Base-by-base conservation (phyloP, 2,329 filamentous ascomycete genomes). In the Allantophomopsis cytisporea region DNA sequence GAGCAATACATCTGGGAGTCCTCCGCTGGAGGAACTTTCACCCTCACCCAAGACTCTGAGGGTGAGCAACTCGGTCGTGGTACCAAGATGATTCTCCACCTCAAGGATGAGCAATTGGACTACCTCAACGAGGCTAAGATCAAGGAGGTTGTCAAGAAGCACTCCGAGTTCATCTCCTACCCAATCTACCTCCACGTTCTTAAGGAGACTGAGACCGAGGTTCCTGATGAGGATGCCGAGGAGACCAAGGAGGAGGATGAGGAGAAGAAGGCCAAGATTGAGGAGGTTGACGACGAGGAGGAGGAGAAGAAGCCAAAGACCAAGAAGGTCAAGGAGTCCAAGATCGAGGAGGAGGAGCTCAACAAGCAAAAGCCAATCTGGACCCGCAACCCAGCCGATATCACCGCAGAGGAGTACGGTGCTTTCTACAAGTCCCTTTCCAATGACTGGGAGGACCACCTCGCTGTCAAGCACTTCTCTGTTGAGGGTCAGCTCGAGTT, bases 101-200 rank as follows among this genome's bases (percentile, higher is more conserved):
- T 98, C 60, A 98, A 98, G 84, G 91, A 98, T 56, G 91, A 98
- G 79, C 91, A 98, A 76, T 74, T 73, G 50, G 91, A 96, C 66
- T 98, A 94, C 80, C 75, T 96, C 53, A 93, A 96, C 68, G 91
- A 98, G 83, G 76, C 76, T 75, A 91, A 89, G 77, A 83, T 98
- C 76, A 98, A 98, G 84, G 91, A 98, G 76, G 89, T 98, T 52
- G 88, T 98, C 76, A 96, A 96, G 87, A 98, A 98, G 85, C 91
- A 98, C 83, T 96, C 91, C 62, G 91, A 98, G 74, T 98, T 98
- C 78, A 98, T 98, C 74, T 96, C 91, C 38, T 98, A 98, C 78
- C 91, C 91, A 61, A 98, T 98, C 82, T 98, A 95, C 78, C 89
- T 98, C 53, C 91, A 98, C 73, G 88, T 98, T 60, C 69, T 83